Percentiles rank a stretch among this genome's conserved stretches.
phyloP scores from a whole-genome alignment of 2,329 filamentous ascomycete genomes.

The Sarocladium kiliense region DNA sequence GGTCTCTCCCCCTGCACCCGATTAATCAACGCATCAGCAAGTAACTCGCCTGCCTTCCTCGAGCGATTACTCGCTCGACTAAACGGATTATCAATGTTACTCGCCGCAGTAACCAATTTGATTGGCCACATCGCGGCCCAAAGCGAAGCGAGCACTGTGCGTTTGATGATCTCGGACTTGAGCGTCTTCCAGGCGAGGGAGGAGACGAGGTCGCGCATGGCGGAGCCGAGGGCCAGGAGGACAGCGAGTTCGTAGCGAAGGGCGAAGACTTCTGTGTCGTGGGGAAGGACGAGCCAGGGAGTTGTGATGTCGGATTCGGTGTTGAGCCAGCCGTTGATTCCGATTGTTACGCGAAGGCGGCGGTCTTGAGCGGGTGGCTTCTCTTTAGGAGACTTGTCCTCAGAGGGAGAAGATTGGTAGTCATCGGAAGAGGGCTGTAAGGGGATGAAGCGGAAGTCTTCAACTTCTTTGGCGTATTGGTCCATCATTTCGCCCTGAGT shows the following conservation, averaged over 20 bases:
- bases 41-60: conserved; percentile 72
- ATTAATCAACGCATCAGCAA: conserved; percentile 79
- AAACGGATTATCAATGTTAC: conserved; percentile 77
- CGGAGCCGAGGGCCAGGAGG: conserved; percentile 69
- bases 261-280: conserved; percentile 75
- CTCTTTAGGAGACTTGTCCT: conserved; percentile 28
- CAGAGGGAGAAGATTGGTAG: conserved; percentile 23
- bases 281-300: conserved; percentile 72
- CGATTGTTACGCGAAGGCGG: conserved; percentile 74
- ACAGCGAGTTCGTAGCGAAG: conserved; percentile 77
- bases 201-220: conserved; percentile 65
- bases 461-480: conserved; percentile 78
- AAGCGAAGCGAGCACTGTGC: conserved; percentile 63
- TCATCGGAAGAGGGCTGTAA: conserved; percentile 30
- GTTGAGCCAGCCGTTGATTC: conserved; percentile 81
- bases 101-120: conserved; percentile 59
- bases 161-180: conserved; percentile 68
- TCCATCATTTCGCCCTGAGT: conserved; percentile 75
- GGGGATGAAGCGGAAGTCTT: conserved; percentile 76
- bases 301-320: conserved; percentile 68
- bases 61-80: conserved; percentile 69
- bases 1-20: conserved; percentile 76
- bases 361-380: conserved; percentile 25
- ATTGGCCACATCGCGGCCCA: conserved; percentile 67
- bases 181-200: conserved; percentile 72